Conservation (phyloP, 768 basidiomycete genomes). For the Tephrocybe sp. region DNA sequence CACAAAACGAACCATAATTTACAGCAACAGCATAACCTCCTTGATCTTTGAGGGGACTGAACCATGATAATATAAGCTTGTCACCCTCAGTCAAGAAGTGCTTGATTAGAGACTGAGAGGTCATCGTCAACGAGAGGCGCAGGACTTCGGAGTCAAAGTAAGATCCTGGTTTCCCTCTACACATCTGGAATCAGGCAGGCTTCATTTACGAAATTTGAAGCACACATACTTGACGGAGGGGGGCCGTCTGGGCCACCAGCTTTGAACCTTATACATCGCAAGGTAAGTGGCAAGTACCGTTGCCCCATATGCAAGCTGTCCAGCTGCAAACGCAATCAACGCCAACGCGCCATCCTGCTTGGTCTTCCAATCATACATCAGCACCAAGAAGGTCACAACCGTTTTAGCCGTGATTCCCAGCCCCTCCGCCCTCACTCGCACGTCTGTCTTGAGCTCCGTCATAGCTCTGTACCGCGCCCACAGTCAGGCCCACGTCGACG, state of each 20-base stretch:
- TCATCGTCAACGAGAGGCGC: slow-evolving; percentile 77
- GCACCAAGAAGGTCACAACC: slow-evolving; percentile 61
- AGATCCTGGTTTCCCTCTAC: slow-evolving; percentile 10
- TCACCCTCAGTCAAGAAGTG: slow-evolving; percentile 96
- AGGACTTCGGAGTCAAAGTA: slow-evolving; percentile 41
- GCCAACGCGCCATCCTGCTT: slow-evolving; percentile 41
- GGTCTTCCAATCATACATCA: slow-evolving; percentile 46
- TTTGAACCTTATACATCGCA: slow-evolving; percentile 31
- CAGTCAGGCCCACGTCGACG: slow-evolving; percentile 10
- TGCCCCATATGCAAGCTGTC: slow-evolving; percentile 75
- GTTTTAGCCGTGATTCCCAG: slow-evolving; percentile 75
- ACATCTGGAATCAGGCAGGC: neutral
- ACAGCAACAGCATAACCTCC: slow-evolving; percentile 94
- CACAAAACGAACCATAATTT: slow-evolving; percentile 73
- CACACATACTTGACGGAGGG: slow-evolving; percentile 15
- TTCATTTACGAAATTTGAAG: neutral
- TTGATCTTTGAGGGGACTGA: slow-evolving; percentile 83
- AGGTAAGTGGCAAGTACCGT: slow-evolving; percentile 58
- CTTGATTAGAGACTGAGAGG: slow-evolving; percentile 85
- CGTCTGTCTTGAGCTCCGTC: slow-evolving; percentile 58
- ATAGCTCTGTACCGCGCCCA: slow-evolving; percentile 47
- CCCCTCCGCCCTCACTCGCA: slow-evolving; percentile 86
- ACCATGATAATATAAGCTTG: slow-evolving; percentile 81
- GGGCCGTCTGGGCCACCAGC: slow-evolving; percentile 30
- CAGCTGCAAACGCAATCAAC: slow-evolving; percentile 81